Evolutionary conservation across 2,329 filamentous ascomycete species (phyloP).

Genomic region (Pseudocercospora macadamiae): DNA sequence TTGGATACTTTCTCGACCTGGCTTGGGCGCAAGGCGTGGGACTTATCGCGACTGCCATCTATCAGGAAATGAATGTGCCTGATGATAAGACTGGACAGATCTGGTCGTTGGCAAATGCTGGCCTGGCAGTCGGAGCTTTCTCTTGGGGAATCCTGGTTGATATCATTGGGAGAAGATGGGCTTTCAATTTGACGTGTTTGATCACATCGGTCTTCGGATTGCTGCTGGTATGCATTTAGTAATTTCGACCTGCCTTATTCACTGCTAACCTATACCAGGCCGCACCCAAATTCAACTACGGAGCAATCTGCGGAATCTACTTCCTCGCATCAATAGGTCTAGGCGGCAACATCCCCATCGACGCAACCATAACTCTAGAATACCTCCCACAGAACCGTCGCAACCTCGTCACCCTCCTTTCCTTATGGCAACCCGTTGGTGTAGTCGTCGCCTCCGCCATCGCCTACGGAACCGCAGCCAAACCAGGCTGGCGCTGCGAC

Average conservation of each 20-base stretch:
- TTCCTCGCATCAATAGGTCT: conserved; percentile 35
- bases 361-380: conserved; percentile 60
- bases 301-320: conserved; percentile 49
- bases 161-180: conserved; percentile 57
- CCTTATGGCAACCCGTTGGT: conserved; percentile 60
- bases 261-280: conserved; percentile 27
- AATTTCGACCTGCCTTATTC: background rate
- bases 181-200: conserved; percentile 63
- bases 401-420: conserved; percentile 57
- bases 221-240: conserved; percentile 44
- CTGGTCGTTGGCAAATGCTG: conserved; percentile 54
- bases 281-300: conserved; percentile 50
- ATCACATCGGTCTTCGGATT: conserved; percentile 58
- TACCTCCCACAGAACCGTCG: conserved; percentile 57
- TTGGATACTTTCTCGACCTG: conserved; percentile 60
- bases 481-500: conserved; percentile 55
- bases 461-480: conserved; percentile 53
- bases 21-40: conserved; percentile 64
- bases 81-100: conserved; percentile 52
- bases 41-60: conserved; percentile 57
- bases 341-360: conserved; percentile 59
- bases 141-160: conserved; percentile 61
- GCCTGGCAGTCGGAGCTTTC: conserved; percentile 59
- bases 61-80: conserved; percentile 60
- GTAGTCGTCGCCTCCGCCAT: conserved; percentile 56